A percentile compares a stretch with the other conserved stretches of the same genome.
These are phyloP conservation scores for Diaporthe citrichinensis DNA, from an alignment of 2,329 filamentous ascomycete species.

Conservation along the genomic window DNA sequence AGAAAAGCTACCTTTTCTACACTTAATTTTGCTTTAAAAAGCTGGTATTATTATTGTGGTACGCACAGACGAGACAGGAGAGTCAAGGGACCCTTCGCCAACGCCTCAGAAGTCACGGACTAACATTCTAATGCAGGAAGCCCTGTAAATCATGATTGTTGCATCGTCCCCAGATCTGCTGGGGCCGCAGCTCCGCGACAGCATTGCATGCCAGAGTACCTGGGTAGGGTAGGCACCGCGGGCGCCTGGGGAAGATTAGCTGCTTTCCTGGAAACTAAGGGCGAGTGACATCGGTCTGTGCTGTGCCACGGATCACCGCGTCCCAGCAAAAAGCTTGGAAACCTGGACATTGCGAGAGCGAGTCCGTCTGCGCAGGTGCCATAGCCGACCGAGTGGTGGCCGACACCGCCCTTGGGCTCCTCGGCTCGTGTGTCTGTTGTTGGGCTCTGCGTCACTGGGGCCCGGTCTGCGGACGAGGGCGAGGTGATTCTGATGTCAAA, in stretches of 20 bases:
- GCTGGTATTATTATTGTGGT: too few species aligned
- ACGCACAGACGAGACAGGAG: too few species aligned
- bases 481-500: slow-evolving; percentile 28
- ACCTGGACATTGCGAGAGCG: not conserved
- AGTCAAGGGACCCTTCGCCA: too few species aligned
- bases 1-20: too few species aligned
- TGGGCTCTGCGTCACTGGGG: not conserved
- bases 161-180: slow-evolving; percentile 10
- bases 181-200: not conserved
- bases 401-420: slow-evolving; percentile 9
- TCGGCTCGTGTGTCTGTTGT: slow-evolving; percentile 8
- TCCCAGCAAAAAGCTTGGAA: not conserved
- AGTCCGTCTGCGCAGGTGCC: not conserved
- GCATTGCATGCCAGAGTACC: not conserved
- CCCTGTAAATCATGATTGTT: slow-evolving; percentile 21
- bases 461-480: not conserved
- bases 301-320: not conserved
- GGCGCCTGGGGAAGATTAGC: not conserved
- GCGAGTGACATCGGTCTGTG: slow-evolving; percentile 28
- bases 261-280: not conserved
- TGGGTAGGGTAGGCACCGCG: not conserved
- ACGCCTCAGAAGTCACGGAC: too few species aligned
- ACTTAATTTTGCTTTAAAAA: too few species aligned
- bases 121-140: too few species aligned
- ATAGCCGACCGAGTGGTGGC: not conserved